phyloP scores from a whole-genome alignment of 139 green algal genomes.

The Chlorella sp. region DNA sequence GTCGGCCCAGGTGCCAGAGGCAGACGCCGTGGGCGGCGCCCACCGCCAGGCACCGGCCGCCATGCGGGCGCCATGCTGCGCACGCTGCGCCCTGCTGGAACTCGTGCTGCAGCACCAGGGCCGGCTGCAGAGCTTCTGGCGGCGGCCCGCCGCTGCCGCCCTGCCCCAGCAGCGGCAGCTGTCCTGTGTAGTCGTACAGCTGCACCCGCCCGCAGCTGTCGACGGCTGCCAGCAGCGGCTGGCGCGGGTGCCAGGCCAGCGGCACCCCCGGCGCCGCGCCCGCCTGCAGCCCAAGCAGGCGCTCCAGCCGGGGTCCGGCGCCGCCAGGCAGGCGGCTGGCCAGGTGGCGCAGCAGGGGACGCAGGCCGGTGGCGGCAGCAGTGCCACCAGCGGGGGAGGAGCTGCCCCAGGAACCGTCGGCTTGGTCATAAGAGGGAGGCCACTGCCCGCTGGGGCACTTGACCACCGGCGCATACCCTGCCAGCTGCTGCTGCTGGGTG shows the following conservation, averaged over 20 bases:
- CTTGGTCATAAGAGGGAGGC: background rate
- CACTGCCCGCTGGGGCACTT: slow-evolving; percentile 31
- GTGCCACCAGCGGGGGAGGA: too few relatives aligned
- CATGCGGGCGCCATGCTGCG: slow-evolving; percentile 16
- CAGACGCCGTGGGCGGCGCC: slow-evolving; percentile 13
- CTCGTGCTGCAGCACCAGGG: slow-evolving; percentile 26
- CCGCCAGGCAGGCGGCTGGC: background rate
- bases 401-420: slow-evolving; percentile 5
- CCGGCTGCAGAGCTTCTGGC: background rate
- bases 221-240: slow-evolving; percentile 28
- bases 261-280: background rate
- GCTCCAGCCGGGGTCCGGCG: background rate
- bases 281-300: background rate
- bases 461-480: background rate
- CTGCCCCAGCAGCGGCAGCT: slow-evolving; percentile 23
- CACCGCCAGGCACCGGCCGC: slow-evolving; percentile 24
- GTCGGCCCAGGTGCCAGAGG: slow-evolving; percentile 29
- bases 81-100: slow-evolving; percentile 13
- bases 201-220: background rate
- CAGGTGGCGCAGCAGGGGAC: slow-evolving; percentile 21
- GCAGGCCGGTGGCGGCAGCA: background rate
- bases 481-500: background rate
- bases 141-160: too few relatives aligned
- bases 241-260: slow-evolving; percentile 25
- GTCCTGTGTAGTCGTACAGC: slow-evolving; percentile 18